A percentile compares a stretch with the other conserved stretches of the same genome.
Conservation (phyloP, 1,284 basidiomycete genomes). For the Laetiporus sulphureus region DNA sequence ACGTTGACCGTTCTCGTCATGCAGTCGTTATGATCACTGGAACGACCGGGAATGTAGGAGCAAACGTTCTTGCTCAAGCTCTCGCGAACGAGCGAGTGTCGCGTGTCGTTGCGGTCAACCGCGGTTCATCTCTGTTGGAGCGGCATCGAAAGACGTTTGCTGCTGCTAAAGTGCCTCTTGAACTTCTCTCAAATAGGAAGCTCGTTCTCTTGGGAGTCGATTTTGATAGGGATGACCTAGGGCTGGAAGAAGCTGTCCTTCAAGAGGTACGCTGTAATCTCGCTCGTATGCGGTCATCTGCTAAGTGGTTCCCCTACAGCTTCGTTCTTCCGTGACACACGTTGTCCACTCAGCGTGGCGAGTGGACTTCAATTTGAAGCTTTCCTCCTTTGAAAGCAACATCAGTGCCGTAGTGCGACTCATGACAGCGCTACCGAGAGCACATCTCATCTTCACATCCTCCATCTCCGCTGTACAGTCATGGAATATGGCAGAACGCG, state of each 20-base stretch:
- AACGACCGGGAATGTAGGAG: conserved; percentile 12
- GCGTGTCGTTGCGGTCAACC: conserved; percentile 12
- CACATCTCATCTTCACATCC: conserved; percentile 8
- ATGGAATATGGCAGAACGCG: neutral
- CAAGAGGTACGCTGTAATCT: too few species aligned
- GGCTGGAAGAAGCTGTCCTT: neutral
- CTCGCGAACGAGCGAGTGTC: conserved; percentile 6
- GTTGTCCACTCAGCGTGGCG: conserved; percentile 23
- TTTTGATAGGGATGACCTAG: conserved; percentile 1
- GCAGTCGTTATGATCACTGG: conserved; percentile 14
- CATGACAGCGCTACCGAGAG: conserved; percentile 20
- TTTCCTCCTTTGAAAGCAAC: conserved; percentile 18
- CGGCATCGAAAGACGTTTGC: conserved; percentile 5
- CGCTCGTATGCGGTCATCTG: too few species aligned
- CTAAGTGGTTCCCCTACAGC: too few species aligned
- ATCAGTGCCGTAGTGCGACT: conserved; percentile 17
- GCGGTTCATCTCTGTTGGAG: conserved; percentile 4
- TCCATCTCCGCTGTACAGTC: neutral
- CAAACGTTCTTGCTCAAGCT: conserved; percentile 12
- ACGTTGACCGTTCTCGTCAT: too few species aligned
- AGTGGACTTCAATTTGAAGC: conserved; percentile 22
- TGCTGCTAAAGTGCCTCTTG: neutral
- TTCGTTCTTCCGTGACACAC: conserved; percentile 13
- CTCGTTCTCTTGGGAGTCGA: neutral
- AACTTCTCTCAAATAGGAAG: conserved; percentile 4